Evolutionary conservation across 1,284 basidiomycete genomes (phyloP).

Genomic region (Ustilago crameri): DNA sequence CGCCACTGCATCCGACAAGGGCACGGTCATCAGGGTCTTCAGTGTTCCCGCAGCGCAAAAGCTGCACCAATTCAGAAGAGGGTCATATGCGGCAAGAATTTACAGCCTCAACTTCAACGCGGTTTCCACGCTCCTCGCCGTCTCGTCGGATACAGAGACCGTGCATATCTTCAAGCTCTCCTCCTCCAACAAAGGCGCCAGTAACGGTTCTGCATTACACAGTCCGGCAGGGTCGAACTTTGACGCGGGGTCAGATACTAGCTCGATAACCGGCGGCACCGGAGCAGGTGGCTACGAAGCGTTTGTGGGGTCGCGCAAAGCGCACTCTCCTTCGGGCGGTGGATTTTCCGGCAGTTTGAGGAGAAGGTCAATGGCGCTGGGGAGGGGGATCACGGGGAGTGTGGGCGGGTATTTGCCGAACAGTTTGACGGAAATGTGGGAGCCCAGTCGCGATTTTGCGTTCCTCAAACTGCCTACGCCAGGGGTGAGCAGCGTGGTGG

Average conservation of each 20-base stretch:
- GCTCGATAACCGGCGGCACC: slow-evolving; percentile 4
- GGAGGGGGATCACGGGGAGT: slow-evolving; percentile 69
- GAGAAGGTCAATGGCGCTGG: slow-evolving; percentile 74
- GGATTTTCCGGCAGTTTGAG: slow-evolving; percentile 59
- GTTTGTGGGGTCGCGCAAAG: slow-evolving; percentile 59
- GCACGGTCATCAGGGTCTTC: slow-evolving; percentile 96
- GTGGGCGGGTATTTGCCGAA: slow-evolving; percentile 91
- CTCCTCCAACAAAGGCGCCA: slow-evolving; percentile 3
- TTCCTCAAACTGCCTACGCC: slow-evolving; percentile 85
- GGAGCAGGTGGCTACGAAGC: slow-evolving; percentile 68
- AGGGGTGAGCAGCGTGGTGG: slow-evolving; percentile 72
- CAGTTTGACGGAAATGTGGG: slow-evolving; percentile 94
- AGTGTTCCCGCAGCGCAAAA: slow-evolving; percentile 89
- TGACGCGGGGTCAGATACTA: slow-evolving; percentile 21
- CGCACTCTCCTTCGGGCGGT: neutral
- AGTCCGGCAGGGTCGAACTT: slow-evolving; percentile 18
- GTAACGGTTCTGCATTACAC: slow-evolving; percentile 1
- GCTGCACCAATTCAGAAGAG: slow-evolving; percentile 91
- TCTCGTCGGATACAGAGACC: slow-evolving; percentile 91
- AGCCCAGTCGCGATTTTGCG: slow-evolving; percentile 93
- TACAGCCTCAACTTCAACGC: slow-evolving; percentile 92
- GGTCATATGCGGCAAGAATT: slow-evolving; percentile 85
- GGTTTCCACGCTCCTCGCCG: slow-evolving; percentile 83
- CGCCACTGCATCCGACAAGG: slow-evolving; percentile 93
- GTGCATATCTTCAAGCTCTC: slow-evolving; percentile 94